Conservation (phyloP, 108 stramenopile genomes). For the Cyclostephanos invisitatus region DNA sequence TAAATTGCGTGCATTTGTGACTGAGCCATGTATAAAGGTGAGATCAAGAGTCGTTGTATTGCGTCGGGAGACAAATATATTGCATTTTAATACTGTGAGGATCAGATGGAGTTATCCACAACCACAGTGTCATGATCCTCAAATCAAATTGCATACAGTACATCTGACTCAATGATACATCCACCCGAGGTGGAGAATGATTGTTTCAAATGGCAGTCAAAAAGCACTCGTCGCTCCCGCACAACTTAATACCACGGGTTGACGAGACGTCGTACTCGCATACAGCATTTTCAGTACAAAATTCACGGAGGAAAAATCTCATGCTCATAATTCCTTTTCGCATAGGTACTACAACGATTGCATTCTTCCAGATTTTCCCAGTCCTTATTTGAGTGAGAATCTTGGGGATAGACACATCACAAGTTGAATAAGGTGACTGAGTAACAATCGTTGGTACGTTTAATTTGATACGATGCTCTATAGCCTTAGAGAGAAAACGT, state of each 20-base stretch:
- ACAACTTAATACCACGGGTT: background rate
- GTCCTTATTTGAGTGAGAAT: background rate
- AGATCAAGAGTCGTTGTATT: background rate
- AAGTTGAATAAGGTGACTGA: too few relatives aligned
- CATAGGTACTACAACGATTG: background rate
- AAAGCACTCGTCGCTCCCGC: conserved; percentile 4
- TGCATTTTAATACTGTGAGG: conserved; percentile 10
- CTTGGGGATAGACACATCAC: background rate
- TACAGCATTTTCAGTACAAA: background rate
- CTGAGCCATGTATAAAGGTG: too few relatives aligned
- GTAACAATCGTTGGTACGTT: too few relatives aligned
- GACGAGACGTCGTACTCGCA: conserved; percentile 11
- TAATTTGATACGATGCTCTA: too few relatives aligned
- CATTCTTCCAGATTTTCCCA: background rate
- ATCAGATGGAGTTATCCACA: background rate
- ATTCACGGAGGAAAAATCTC: background rate
- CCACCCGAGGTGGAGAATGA: conserved; percentile 2
- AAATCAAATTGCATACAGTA: conserved; percentile 8
- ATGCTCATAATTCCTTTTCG: background rate
- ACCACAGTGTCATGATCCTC: background rate
- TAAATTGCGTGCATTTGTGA: too few relatives aligned
- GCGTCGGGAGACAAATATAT: background rate
- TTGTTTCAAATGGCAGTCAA: conserved; percentile 2
- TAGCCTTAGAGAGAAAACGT: background rate
- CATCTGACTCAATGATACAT: background rate